A percentile compares a stretch with the other conserved stretches of the same genome.
Evolutionary conservation across 1,284 basidiomycete species (phyloP).

Genomic region (Irpex sp.): DNA sequence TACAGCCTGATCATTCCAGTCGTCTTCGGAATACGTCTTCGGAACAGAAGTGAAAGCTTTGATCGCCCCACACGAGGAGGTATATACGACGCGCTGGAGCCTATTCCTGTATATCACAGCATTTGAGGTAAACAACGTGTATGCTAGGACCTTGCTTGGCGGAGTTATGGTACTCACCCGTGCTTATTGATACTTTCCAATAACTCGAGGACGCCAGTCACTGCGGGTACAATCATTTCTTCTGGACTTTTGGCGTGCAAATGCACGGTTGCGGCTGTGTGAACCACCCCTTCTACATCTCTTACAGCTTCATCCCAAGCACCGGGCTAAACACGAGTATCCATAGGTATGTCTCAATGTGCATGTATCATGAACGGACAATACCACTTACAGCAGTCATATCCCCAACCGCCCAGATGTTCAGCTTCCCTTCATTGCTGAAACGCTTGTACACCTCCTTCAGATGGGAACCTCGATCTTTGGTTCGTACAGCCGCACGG

Average conservation of each 20-base stretch:
- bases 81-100: slow-evolving; percentile 6
- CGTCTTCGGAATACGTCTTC: not conserved
- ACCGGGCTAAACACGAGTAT: not conserved
- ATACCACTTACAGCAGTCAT: slow-evolving; percentile 26
- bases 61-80: slow-evolving; percentile 6
- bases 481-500: slow-evolving; percentile 35
- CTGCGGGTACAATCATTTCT: slow-evolving; percentile 7
- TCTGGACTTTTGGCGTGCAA: not conserved
- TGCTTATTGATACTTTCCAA: slow-evolving; percentile 1
- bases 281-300: not conserved
- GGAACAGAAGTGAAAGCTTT: slow-evolving; percentile 6
- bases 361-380: not conserved
- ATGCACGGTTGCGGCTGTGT: not conserved
- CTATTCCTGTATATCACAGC: not conserved
- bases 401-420: slow-evolving; percentile 41
- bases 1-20: slow-evolving; percentile 1
- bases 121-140: not conserved
- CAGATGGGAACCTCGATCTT: slow-evolving; percentile 33
- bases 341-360: not conserved
- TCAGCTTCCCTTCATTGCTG: slow-evolving; percentile 34
- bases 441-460: slow-evolving; percentile 30
- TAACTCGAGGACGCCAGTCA: slow-evolving; percentile 8
- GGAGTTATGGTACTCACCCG: not conserved
- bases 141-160: not conserved
- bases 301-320: slow-evolving; percentile 5